These are phyloP conservation scores for Lactifluus echinatus DNA, from an alignment of 768 basidiomycete species.

Conservation along the genomic window DNA sequence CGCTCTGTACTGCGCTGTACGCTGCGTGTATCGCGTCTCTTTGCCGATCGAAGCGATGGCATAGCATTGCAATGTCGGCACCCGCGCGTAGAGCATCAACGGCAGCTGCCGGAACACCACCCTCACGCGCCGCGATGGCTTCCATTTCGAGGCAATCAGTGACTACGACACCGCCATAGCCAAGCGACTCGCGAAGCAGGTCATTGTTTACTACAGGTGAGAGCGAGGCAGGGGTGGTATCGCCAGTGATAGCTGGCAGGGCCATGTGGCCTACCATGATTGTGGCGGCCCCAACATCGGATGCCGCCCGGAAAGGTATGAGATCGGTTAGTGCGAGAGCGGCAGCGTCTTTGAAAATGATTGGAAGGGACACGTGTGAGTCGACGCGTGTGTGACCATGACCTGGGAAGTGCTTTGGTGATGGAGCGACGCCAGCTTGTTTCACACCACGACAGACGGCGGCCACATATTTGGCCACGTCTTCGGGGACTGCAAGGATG, in stretches of 20 bases:
- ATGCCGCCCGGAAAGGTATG: constrained; percentile 41
- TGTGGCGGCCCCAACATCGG: constrained; percentile 40
- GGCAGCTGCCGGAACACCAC: constrained; percentile 46
- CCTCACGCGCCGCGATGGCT: constrained; percentile 43
- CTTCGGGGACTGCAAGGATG: constrained; percentile 38
- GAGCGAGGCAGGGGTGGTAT: constrained; percentile 51
- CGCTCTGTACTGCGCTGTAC: constrained; percentile 41
- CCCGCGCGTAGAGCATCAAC: constrained; percentile 52
- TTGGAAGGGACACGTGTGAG: constrained; percentile 58
- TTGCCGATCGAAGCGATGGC: constrained; percentile 51
- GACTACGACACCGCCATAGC: constrained; percentile 52
- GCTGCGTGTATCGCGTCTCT: constrained; percentile 43
- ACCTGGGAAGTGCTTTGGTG: constrained; percentile 65
- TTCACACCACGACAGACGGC: constrained; percentile 44
- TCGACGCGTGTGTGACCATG: constrained; percentile 69
- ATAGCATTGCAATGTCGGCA: constrained; percentile 68
- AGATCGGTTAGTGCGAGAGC: constrained; percentile 43
- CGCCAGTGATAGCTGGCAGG: constrained; percentile 46
- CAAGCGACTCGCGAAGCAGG: constrained; percentile 42
- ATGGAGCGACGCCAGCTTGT: constrained; percentile 45
- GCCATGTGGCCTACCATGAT: constrained; percentile 75
- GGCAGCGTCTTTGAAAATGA: constrained; percentile 41
- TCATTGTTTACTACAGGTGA: constrained; percentile 43
- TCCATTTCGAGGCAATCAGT: constrained; percentile 77
- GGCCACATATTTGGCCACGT: constrained; percentile 41